phyloP scores from a whole-genome alignment of 768 basidiomycete genomes.

The Lyophyllum decastes region DNA sequence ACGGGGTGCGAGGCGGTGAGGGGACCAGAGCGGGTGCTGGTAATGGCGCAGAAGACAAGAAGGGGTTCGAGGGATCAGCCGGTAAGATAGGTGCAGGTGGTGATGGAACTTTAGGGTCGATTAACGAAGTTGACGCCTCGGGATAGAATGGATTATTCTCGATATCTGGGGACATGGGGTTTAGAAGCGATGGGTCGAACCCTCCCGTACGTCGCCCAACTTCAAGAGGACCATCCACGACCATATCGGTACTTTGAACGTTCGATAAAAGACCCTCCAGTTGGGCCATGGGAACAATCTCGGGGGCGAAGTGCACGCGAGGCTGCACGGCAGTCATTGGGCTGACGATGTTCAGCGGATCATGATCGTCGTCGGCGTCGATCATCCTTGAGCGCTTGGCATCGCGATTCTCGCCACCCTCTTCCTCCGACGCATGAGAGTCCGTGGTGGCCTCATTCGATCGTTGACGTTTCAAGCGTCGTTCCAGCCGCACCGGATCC shows the following conservation, averaged over 20 bases:
- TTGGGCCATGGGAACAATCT: conserved; percentile 23
- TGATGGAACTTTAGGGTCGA: conserved; percentile 1
- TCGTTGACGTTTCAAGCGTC: conserved; percentile 72
- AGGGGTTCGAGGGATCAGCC: conserved; percentile 21
- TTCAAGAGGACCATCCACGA: conserved; percentile 33
- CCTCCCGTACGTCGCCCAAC: conserved; percentile 35
- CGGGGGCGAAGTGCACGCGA: conserved; percentile 54
- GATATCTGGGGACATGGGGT: conserved; percentile 42
- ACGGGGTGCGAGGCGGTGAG: conserved; percentile 24
- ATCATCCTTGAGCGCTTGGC: conserved; percentile 59
- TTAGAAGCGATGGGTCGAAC: conserved; percentile 55
- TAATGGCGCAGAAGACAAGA: conserved; percentile 11
- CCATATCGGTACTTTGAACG: conserved; percentile 30
- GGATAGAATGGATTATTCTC: conserved; percentile 21
- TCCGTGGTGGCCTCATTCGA: conserved; percentile 56
- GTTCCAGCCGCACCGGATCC: conserved; percentile 74
- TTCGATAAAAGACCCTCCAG: neutral
- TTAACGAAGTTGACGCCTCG: conserved; percentile 6
- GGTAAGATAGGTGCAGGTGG: conserved; percentile 7
- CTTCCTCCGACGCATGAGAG: conserved; percentile 55
- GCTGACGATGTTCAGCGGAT: conserved; percentile 45
- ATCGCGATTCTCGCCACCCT: conserved; percentile 45
- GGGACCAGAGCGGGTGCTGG: conserved; percentile 17
- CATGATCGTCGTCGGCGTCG: conserved; percentile 46
- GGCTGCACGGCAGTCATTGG: conserved; percentile 35